Evolutionary conservation across 345 rosid genomes (phyloP).

Genomic region (Salix koriyanagi): DNA sequence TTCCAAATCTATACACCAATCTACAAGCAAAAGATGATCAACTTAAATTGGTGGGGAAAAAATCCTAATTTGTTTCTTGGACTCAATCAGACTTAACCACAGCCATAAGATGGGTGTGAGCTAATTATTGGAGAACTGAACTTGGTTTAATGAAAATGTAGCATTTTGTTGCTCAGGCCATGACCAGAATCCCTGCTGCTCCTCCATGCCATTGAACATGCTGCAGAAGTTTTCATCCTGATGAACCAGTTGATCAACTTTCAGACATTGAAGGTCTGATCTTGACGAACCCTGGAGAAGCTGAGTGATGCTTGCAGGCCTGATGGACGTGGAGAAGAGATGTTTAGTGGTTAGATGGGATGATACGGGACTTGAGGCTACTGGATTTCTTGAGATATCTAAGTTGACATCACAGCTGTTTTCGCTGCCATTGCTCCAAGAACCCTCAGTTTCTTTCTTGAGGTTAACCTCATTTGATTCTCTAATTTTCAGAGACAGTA

Average conservation of each 20-base stretch:
- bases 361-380: slow-evolving; percentile 36
- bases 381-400: slow-evolving; percentile 44
- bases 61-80: not conserved
- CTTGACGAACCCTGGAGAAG: slow-evolving; percentile 44
- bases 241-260: slow-evolving; percentile 46
- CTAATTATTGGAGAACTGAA: slow-evolving; percentile 16
- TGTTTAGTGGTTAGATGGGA: slow-evolving; percentile 37
- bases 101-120: too few relatives aligned
- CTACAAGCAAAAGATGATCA: slow-evolving; percentile 20
- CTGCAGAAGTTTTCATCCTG: slow-evolving; percentile 51
- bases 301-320: slow-evolving; percentile 46
- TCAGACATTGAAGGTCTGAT: slow-evolving; percentile 40
- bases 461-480: slow-evolving; percentile 44
- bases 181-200: slow-evolving; percentile 67
- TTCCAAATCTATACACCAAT: slow-evolving; percentile 33
- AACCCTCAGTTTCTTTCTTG: slow-evolving; percentile 57
- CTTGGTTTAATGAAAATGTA: slow-evolving; percentile 44
- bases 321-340: slow-evolving; percentile 49
- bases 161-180: slow-evolving; percentile 64
- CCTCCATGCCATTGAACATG: slow-evolving; percentile 69
- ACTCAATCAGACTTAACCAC: too few relatives aligned
- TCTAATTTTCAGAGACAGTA: slow-evolving; percentile 47
- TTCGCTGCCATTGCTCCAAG: slow-evolving; percentile 74
- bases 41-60: slow-evolving; percentile 1
- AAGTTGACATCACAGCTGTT: slow-evolving; percentile 53